Evolutionary conservation across 768 basidiomycete genomes (phyloP).

Genomic region (Termitomyces heimii): DNA sequence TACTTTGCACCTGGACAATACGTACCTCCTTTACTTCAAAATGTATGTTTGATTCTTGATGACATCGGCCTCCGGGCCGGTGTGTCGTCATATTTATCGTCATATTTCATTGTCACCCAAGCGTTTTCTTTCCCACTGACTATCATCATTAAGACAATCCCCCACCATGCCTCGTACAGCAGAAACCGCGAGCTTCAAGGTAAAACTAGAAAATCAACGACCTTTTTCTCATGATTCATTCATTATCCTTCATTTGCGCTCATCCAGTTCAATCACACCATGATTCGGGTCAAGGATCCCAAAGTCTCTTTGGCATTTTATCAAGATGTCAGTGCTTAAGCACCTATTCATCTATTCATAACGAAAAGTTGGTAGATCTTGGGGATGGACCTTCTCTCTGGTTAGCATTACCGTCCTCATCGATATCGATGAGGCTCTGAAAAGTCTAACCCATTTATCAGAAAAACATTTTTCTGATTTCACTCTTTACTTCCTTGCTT

Average conservation of each 20-base stretch:
- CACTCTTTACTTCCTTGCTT: conserved; percentile 85
- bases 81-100: background rate
- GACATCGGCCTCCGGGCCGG: conserved; percentile 4
- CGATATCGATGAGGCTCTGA: conserved; percentile 5
- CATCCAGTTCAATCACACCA: conserved; percentile 75
- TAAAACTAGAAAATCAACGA: background rate
- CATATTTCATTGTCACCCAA: background rate
- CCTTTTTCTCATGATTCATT: background rate
- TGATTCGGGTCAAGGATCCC: conserved; percentile 87
- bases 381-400: conserved; percentile 72
- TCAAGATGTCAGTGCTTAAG: conserved; percentile 42
- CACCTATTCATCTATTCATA: background rate
- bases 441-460: conserved; percentile 16
- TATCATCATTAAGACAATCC: conserved; percentile 12
- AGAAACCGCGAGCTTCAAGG: conserved; percentile 55
- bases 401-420: conserved; percentile 23
- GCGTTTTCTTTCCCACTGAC: conserved; percentile 1
- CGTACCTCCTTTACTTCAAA: background rate
- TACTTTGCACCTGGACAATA: background rate
- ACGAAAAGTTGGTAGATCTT: conserved; percentile 32
- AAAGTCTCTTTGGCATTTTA: conserved; percentile 80
- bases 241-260: background rate
- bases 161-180: conserved; percentile 54
- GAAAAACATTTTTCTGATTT: conserved; percentile 55
- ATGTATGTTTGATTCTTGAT: background rate